phyloP scores from a whole-genome alignment of 1,284 basidiomycete genomes.

The Tremellales sp. region DNA sequence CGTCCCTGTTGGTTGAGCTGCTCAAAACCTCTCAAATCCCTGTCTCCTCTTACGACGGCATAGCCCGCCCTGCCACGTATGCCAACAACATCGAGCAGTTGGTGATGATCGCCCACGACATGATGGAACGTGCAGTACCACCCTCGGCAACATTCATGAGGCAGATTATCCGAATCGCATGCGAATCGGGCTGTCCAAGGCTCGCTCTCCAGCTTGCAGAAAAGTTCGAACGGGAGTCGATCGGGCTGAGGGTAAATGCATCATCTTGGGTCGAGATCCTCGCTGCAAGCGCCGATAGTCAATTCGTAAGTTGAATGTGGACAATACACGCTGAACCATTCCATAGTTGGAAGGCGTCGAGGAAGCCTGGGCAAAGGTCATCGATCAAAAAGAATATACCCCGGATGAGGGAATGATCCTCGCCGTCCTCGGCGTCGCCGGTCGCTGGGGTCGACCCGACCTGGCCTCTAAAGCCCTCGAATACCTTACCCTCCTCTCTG shows the following conservation, averaged over 20 bases:
- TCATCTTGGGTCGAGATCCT: slow-evolving; percentile 36
- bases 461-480: slow-evolving; percentile 65
- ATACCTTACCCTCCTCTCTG: slow-evolving; percentile 53
- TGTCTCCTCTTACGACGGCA: slow-evolving; percentile 19
- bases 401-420: slow-evolving; percentile 73
- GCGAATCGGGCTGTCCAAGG: slow-evolving; percentile 32
- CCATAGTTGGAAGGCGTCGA: slow-evolving; percentile 64
- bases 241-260: slow-evolving; percentile 9
- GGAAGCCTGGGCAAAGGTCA: slow-evolving; percentile 61
- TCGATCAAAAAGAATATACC: slow-evolving; percentile 54
- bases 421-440: slow-evolving; percentile 66
- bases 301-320: slow-evolving; percentile 33
- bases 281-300: slow-evolving; percentile 28
- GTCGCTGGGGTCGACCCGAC: slow-evolving; percentile 62
- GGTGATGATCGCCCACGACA: slow-evolving; percentile 29
- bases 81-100: slow-evolving; percentile 26
- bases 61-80: slow-evolving; percentile 17
- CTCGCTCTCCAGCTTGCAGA: slow-evolving; percentile 33
- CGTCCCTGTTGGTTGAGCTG: slow-evolving; percentile 25
- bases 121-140: slow-evolving; percentile 24
- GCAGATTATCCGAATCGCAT: slow-evolving; percentile 23
- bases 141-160: slow-evolving; percentile 13
- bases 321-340: slow-evolving; percentile 3
- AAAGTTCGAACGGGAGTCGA: slow-evolving; percentile 16
- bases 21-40: slow-evolving; percentile 2